Base-by-base conservation (phyloP, 129 eudicot genomes). In the Arctium lappa region DNA sequence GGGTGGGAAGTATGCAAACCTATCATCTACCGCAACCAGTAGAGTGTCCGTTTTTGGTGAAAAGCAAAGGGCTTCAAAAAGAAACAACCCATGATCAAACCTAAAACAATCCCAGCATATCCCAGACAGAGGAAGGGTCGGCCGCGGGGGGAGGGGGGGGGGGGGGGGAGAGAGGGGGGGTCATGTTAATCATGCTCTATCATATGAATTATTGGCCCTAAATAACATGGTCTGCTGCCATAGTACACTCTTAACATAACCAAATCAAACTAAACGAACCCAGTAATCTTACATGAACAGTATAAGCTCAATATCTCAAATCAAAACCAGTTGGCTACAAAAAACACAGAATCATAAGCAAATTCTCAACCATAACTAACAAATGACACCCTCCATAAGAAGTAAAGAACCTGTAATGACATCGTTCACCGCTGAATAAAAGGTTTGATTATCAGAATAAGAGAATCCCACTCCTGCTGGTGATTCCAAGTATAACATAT, bases 401-500 rank as follows among this genome's bases (percentile, higher is more conserved):
- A 60, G 80, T 63, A 84, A 60, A 34, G 15, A 83, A 88, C 97
- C 97, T 89, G 96, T 93, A 15, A 88, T 73, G 36, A 83, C 89
- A 85, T 91, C 96, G 63, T 88, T 79, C 31, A 70, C 89, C 0
- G 82, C 56, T 37, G 76, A n/a, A 80, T 94, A 94, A 77, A 86
- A 90, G 40, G 98, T 92, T 73, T 69, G 82, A 22, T 91, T 82
- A 4, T 87, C 74, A 27, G 94, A 84, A 74, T 85, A 92, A 8
- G 98, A 94, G 87, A 92, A 94, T 12, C 98, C 98, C 83, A 94
- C 97, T 85, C 98, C 98, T 68, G 90, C 94, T 31, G 98, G 98
- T 80, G 97, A 86, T 66, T 94, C 98, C 91, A 94, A 87, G 83
- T 90, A 94, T 82, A 94, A 76, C 97, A 94, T 88, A 68, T 94